Percentiles rank a stretch among this genome's conserved stretches.
Conservation (phyloP, 768 basidiomycete species). For the Coprinopsis sp. region DNA sequence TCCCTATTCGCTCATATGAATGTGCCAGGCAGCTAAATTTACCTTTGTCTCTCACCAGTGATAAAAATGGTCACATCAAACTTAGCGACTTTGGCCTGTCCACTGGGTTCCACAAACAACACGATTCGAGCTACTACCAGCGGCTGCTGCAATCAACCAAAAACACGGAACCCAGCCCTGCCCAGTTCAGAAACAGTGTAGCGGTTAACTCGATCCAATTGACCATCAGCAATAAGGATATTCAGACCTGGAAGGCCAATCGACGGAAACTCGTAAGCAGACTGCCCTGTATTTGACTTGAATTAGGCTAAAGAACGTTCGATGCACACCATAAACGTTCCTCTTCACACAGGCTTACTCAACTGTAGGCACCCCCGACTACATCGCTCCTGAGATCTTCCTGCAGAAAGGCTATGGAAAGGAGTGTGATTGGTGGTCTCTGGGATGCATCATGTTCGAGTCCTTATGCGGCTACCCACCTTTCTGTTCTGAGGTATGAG, state of each 20-base stretch:
- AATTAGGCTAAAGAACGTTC: neutral
- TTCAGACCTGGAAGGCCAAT: slow-evolving; percentile 99
- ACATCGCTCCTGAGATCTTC: slow-evolving; percentile 98
- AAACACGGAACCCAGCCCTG: slow-evolving; percentile 36
- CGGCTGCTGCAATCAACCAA: slow-evolving; percentile 71
- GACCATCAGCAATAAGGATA: slow-evolving; percentile 92
- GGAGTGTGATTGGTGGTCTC: slow-evolving; percentile 99
- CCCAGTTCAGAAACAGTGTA: slow-evolving; percentile 78
- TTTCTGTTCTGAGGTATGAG: slow-evolving; percentile 88
- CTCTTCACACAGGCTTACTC: slow-evolving; percentile 73
- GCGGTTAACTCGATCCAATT: slow-evolving; percentile 97
- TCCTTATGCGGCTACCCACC: slow-evolving; percentile 96
- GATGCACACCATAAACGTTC: neutral
- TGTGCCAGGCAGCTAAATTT: neutral
- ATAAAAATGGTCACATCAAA: slow-evolving; percentile 95
- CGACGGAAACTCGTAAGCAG: slow-evolving; percentile 81
- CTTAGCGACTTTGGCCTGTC: slow-evolving; percentile 98
- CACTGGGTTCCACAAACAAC: slow-evolving; percentile 98
- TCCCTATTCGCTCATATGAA: slow-evolving; percentile 30
- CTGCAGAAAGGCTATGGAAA: slow-evolving; percentile 95
- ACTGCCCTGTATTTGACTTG: neutral
- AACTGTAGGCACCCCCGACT: slow-evolving; percentile 94
- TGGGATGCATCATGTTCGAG: slow-evolving; percentile 98
- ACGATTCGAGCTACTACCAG: slow-evolving; percentile 94
- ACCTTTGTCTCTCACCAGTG: slow-evolving; percentile 32